phyloP scores from a whole-genome alignment of 805 yeast genomes.

The Candida peoriensis region DNA sequence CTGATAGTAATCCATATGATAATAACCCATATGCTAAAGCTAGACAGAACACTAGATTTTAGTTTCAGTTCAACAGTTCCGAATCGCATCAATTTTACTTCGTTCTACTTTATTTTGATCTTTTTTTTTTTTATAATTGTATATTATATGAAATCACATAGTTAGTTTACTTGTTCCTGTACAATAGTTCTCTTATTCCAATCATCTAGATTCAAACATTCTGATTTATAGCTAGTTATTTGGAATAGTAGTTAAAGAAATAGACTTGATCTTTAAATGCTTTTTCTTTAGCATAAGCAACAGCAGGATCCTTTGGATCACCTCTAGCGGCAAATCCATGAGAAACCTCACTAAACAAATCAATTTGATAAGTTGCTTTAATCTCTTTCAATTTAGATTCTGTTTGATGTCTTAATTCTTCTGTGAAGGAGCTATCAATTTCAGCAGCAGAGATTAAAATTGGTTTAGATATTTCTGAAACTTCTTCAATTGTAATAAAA shows the following conservation, averaged over 20 bases:
- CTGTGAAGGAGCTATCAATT: constrained; percentile 55
- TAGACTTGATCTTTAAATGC: constrained; percentile 37
- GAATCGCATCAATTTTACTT: no score
- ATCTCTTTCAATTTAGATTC: constrained; percentile 52
- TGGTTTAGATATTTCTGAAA: constrained; percentile 47
- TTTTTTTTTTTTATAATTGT: no score
- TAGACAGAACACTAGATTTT: no score
- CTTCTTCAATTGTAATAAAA: constrained; percentile 58
- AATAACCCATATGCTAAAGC: no score
- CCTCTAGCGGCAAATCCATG: constrained; percentile 87
- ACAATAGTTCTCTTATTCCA: no score
- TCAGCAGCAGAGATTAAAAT: constrained; percentile 73
- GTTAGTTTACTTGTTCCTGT: no score
- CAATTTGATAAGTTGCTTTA: constrained; percentile 53
- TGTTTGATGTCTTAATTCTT: constrained; percentile 57
- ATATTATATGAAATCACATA: no score
- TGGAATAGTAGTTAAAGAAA: constrained; percentile 17
- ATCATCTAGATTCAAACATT: no score
- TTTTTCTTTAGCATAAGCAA: constrained; percentile 64
- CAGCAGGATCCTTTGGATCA: constrained; percentile 48
- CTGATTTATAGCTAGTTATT: no score
- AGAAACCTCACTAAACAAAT: constrained; percentile 53
- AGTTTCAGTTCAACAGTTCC: no score
- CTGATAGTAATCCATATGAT: constrained; percentile 4
- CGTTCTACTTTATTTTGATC: no score